Evolutionary conservation across 2,329 filamentous ascomycete genomes (phyloP).

Genomic region (Neofusicoccum sp.): DNA sequence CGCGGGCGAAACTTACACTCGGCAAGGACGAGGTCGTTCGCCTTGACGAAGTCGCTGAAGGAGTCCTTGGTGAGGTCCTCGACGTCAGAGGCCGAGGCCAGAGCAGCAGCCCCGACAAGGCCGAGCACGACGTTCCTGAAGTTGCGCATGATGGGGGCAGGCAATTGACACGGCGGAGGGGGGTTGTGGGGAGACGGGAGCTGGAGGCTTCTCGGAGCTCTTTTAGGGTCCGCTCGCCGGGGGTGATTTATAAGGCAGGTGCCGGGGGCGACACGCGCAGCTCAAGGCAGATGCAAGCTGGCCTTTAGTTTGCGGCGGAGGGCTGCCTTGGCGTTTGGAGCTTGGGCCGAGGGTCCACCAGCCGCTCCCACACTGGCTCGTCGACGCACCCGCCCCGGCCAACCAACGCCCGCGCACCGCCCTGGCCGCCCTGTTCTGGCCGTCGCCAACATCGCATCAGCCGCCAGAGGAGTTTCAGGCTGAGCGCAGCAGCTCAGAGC

Average conservation of each 20-base stretch:
- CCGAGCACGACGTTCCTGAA: constrained; percentile 31
- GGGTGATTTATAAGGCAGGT: constrained; percentile 15
- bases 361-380: too few species aligned
- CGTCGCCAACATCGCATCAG: too few species aligned
- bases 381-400: background rate
- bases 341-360: constrained; percentile 16
- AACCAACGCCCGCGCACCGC: background rate
- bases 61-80: constrained; percentile 78
- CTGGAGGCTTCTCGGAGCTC: constrained; percentile 8
- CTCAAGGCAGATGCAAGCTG: constrained; percentile 8
- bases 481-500: too few species aligned
- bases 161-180: constrained; percentile 5
- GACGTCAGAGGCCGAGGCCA: constrained; percentile 74
- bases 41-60: constrained; percentile 81
- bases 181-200: background rate
- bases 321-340: constrained; percentile 15
- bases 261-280: constrained; percentile 1
- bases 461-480: too few species aligned
- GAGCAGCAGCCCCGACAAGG: constrained; percentile 54
- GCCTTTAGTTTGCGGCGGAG: constrained; percentile 13
- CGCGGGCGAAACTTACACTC: constrained; percentile 67
- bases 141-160: constrained; percentile 22
- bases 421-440: background rate
- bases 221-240: constrained; percentile 1
- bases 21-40: constrained; percentile 85